Base-by-base conservation (phyloP, 2,329 filamentous ascomycete genomes). In the Epichloe bromicola region DNA sequence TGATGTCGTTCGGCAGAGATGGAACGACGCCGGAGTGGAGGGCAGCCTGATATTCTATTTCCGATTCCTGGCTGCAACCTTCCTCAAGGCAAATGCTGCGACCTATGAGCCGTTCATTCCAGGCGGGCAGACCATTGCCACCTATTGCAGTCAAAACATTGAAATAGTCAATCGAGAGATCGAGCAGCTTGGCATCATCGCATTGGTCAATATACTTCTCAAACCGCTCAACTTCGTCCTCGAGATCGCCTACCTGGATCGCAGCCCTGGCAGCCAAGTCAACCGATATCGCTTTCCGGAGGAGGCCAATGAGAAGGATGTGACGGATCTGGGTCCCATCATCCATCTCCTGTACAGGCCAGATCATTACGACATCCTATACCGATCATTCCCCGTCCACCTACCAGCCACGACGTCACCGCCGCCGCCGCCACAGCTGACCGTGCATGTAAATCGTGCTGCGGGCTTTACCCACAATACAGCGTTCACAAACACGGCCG, bases 341-440 rank as follows among this genome's bases (percentile, higher is more conserved):
- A 78, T 83, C 37, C 72, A 79, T 58, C 70, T 76, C 54, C 75
- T 74, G 62, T 90, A 70, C 77, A 82, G 71, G 64, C 94, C 72
- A 41, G 88, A 88, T 54, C 93, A 97, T 68, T 98, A 97, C 67
- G 93, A 97, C 66, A 83, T 98, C 54, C 76, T 97, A 36, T 98
- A 98, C 72, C 83, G 80, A 63, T 71, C 75, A 51, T 60, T 53
- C 1, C 12, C 46, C 10, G 38, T 44, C 61, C 34, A 49, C 17
- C 43, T 60, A 11, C 62, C 66, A 1, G 55, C 66, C 12, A 59
- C 66, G 23, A 53, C 53, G 15, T 33, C 50, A 26, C 14, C 53
- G 34, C n/a, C 47, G 3, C n/a, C 53, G 23, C 20, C 47, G 23
- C 23, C 23, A 3, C 50, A 48, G 11, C 12, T 50, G 4, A 38